Evolutionary conservation across 805 yeast species (phyloP).

Genomic region (Groenewaldozyma salmanticensis): DNA sequence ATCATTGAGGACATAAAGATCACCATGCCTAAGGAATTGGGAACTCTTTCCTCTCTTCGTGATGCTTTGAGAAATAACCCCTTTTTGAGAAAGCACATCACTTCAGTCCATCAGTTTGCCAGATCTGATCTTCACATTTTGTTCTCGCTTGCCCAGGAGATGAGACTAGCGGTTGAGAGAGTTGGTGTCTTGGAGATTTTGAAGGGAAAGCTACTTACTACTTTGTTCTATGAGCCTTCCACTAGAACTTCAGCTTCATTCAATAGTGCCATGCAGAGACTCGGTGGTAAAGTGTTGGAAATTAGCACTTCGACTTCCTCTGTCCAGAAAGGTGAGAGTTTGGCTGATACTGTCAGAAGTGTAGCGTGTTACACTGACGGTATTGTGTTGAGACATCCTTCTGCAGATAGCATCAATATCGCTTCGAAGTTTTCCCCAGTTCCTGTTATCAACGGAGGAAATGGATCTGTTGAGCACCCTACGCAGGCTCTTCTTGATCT

Average conservation of each 20-base stretch:
- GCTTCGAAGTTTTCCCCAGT: conserved; percentile 96
- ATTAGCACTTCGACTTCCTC: conserved; percentile 83
- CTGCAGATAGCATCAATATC: conserved; percentile 79
- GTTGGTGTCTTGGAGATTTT: conserved; percentile 87
- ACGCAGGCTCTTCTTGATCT: conserved; percentile 96
- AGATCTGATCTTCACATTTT: conserved; percentile 86
- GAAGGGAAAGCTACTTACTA: conserved; percentile 83
- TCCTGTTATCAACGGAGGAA: conserved; percentile 96
- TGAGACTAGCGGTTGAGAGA: conserved; percentile 94
- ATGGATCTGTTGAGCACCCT: conserved; percentile 97
- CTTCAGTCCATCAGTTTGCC: conserved; percentile 79
- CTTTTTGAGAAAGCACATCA: conserved; percentile 77
- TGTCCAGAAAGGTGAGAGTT: conserved; percentile 94
- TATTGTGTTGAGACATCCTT: conserved; percentile 93
- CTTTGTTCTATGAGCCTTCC: conserved; percentile 96
- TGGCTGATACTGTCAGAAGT: conserved; percentile 93
- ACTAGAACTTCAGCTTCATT: conserved; percentile 95
- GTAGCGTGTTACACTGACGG: conserved; percentile 96
- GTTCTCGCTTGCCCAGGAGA: conserved; percentile 95
- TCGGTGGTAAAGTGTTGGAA: conserved; percentile 94
- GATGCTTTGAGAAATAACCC: conserved; percentile 81
- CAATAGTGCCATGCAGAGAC: conserved; percentile 99
- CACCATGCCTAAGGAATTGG: conserved; percentile 4
- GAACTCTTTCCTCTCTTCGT: conserved; percentile 58
- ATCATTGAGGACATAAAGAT: background rate